Evolutionary conservation across 2,329 filamentous ascomycete genomes (phyloP).

Genomic region (Paracorniculantispora psalliotae): DNA sequence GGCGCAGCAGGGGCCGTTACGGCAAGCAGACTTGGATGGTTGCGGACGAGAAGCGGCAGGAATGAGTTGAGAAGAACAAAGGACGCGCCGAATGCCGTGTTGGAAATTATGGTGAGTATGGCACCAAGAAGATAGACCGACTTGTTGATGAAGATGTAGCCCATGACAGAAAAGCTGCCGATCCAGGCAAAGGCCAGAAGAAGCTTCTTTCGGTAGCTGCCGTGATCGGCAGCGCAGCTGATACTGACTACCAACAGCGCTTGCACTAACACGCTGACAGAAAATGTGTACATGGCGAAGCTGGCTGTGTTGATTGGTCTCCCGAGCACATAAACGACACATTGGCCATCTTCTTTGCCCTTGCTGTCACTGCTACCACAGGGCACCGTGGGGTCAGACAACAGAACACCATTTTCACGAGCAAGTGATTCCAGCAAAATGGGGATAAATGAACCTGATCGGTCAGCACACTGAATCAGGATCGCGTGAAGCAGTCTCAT

Average conservation of each 20-base stretch:
- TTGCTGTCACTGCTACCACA: slow-evolving; percentile 63
- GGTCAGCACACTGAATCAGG: slow-evolving; percentile 1
- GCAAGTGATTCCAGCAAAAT: slow-evolving; percentile 92
- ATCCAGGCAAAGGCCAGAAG: slow-evolving; percentile 79
- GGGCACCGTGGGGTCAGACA: slow-evolving; percentile 69
- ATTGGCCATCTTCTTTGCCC: slow-evolving; percentile 56
- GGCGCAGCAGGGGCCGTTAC: slow-evolving; percentile 24
- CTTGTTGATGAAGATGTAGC: slow-evolving; percentile 74
- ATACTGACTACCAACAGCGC: slow-evolving; percentile 91
- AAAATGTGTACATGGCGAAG: slow-evolving; percentile 98
- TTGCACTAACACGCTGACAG: slow-evolving; percentile 82
- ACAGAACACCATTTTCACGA: slow-evolving; percentile 81
- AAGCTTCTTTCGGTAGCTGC: slow-evolving; percentile 83
- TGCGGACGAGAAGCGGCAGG: slow-evolving; percentile 80
- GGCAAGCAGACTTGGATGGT: slow-evolving; percentile 59
- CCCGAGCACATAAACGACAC: slow-evolving; percentile 76
- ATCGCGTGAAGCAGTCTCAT: neutral
- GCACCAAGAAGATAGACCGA: slow-evolving; percentile 75
- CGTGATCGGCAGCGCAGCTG: slow-evolving; percentile 92
- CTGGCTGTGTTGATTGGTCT: slow-evolving; percentile 90
- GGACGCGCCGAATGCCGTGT: slow-evolving; percentile 89
- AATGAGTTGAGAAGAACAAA: slow-evolving; percentile 97
- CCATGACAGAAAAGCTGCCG: slow-evolving; percentile 79
- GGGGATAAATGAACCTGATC: slow-evolving; percentile 82
- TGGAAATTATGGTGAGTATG: slow-evolving; percentile 80